Evolutionary conservation across 441 rosid species (phyloP), one percentile per base, ranked within the genome.

Genomic region (Breynia disticha): DNA sequence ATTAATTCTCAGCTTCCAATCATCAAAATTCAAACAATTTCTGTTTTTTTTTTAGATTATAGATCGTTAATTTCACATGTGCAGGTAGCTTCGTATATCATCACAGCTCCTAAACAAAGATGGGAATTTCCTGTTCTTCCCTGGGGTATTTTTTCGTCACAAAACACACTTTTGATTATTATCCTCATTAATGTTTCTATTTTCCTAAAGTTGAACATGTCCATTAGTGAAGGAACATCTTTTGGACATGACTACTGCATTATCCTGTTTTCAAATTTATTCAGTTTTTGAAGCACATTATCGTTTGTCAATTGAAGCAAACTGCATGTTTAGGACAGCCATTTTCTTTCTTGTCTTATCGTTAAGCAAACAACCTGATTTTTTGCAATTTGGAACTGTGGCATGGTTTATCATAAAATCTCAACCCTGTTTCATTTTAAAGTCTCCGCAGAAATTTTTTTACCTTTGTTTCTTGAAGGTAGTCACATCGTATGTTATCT

Each of bases 121-220:
- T 76, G 76, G 77, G 83, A 87, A 53, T 90, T 90, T 67, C 96
- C 86, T 50, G 53, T 84, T 65, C 84, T 87, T 64, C 72, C 85
- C 37, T 79, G 95, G 91, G 86, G 96, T 87, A 77, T 73, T 65
- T 37, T 52, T 49, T 47, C 48, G 46, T 56, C 19, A 21, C 14
- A 21, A 50, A 7, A 20, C 21, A 11, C 28, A 12, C 42, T 6
- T 18, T 22, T 41, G 16, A n/a, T 20, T 16, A 15, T 48, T 50
- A 5, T 32, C 10, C 7, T 48, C 38, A 19, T 42, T 19, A 19
- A 22, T 20, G 10, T 32, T 50, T 14, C 41, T 15, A 5, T 55
- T 19, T 48, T 8, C 28, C 22, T 7, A 48, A 11, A 12, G 7
- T 16, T 16, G 20, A 4, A 41, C 13, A 41, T 11, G 10, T 41